Conservation (phyloP, 805 yeast genomes). For the Metschnikowia proteae region DNA sequence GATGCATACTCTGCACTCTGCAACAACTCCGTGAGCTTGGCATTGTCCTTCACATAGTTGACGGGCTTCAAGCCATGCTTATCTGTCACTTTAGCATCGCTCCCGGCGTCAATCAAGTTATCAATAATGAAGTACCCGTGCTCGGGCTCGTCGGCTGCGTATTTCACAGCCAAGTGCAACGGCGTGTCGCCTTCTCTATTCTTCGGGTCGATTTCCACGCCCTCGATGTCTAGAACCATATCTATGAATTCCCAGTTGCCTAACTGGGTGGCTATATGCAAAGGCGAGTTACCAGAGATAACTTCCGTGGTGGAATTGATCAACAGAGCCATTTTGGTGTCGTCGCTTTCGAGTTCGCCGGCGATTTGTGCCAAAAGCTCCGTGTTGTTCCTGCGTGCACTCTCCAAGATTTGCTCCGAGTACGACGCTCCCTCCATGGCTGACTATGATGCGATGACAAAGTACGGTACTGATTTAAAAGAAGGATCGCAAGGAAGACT, state of each 20-base stretch:
- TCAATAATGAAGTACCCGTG: slow-evolving; percentile 77
- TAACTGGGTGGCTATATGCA: slow-evolving; percentile 75
- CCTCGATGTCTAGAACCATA: slow-evolving; percentile 76
- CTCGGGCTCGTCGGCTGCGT: slow-evolving; percentile 75
- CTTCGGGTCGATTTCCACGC: slow-evolving; percentile 82
- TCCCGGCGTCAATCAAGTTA: slow-evolving; percentile 85
- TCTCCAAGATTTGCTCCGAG: slow-evolving; percentile 74
- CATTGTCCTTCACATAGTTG: slow-evolving; percentile 59
- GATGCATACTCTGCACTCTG: slow-evolving; percentile 82
- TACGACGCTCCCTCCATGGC: slow-evolving; percentile 60
- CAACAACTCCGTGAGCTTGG: slow-evolving; percentile 56
- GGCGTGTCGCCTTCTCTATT: slow-evolving; percentile 86
- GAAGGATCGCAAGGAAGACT: background rate
- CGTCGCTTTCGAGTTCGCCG: slow-evolving; percentile 38
- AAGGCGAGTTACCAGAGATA: slow-evolving; percentile 73
- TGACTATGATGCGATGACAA: background rate
- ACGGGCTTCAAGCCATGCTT: slow-evolving; percentile 66
- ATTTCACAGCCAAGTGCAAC: slow-evolving; percentile 78
- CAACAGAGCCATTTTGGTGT: slow-evolving; percentile 39
- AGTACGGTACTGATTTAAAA: no score
- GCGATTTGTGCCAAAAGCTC: slow-evolving; percentile 64
- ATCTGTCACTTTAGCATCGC: slow-evolving; percentile 58
- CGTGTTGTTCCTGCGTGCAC: slow-evolving; percentile 82
- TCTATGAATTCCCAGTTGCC: slow-evolving; percentile 90
- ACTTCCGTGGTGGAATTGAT: slow-evolving; percentile 65